Evolutionary conservation across 345 rosid species (phyloP).

Genomic region (Mallotus nudiflorus): DNA sequence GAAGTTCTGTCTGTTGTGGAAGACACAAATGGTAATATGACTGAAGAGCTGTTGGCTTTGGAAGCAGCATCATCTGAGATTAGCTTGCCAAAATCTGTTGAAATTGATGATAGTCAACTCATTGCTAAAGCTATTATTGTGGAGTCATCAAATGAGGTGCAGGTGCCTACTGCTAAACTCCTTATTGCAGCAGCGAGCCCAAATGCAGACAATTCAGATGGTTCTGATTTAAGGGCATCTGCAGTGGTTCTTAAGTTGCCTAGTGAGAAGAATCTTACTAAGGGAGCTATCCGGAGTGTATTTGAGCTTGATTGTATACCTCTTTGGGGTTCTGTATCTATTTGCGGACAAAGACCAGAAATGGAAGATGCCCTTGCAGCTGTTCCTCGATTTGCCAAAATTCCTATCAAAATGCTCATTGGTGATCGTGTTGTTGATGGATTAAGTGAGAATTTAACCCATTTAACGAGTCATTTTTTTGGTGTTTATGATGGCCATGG

Average conservation of each 20-base stretch:
- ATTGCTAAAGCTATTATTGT: slow-evolving; percentile 67
- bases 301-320: slow-evolving; percentile 26
- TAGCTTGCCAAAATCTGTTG: slow-evolving; percentile 45
- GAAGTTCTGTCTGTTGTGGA: slow-evolving; percentile 47
- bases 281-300: slow-evolving; percentile 21
- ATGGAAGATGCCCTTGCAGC: slow-evolving; percentile 34
- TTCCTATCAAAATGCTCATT: slow-evolving; percentile 30
- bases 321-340: slow-evolving; percentile 30
- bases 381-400: slow-evolving; percentile 24
- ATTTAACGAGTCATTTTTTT: slow-evolving; percentile 29
- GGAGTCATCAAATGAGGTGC: slow-evolving; percentile 54
- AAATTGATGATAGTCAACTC: slow-evolving; percentile 48
- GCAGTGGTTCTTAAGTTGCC: slow-evolving; percentile 67
- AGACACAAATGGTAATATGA: slow-evolving; percentile 45
- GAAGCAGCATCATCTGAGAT: slow-evolving; percentile 50
- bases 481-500: slow-evolving; percentile 40
- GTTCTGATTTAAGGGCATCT: slow-evolving; percentile 45
- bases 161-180: slow-evolving; percentile 63
- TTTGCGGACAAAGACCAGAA: slow-evolving; percentile 31
- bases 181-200: slow-evolving; percentile 48
- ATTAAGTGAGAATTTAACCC: slow-evolving; percentile 21
- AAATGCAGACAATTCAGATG: slow-evolving; percentile 43
- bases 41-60: slow-evolving; percentile 58
- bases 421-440: slow-evolving; percentile 20
- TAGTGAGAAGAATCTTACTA: slow-evolving; percentile 41